phyloP scores from a whole-genome alignment of 306 rosid genomes.

The Trifolium pratense region DNA sequence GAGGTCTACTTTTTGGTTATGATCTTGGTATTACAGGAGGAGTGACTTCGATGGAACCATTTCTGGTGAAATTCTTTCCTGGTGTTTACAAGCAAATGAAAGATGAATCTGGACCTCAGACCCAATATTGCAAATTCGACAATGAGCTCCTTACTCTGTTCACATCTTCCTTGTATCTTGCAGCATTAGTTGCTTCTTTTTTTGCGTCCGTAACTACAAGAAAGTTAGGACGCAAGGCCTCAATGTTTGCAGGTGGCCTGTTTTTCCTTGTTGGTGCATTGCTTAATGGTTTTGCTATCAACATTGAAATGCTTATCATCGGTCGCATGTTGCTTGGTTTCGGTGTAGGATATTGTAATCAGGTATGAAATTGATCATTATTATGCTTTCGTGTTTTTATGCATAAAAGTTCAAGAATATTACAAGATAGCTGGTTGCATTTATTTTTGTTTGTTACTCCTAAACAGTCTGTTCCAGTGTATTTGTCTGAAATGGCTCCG shows the following conservation, averaged over 20 bases:
- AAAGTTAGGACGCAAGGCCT: conserved; percentile 19
- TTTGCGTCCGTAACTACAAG: conserved; percentile 39
- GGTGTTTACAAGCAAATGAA: not conserved
- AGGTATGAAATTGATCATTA: not conserved
- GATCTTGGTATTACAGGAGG: conserved; percentile 15
- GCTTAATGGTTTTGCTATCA: not conserved
- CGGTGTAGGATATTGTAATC: not conserved
- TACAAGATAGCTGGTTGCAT: not conserved
- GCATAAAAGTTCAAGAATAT: not conserved
- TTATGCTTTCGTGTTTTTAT: not conserved
- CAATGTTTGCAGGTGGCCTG: not conserved
- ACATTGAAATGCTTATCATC: too few relatives aligned
- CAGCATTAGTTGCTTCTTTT: conserved; percentile 27
- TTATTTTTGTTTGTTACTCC: not conserved
- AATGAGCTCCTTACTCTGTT: not conserved
- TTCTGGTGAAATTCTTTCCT: not conserved
- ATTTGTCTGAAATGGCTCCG: conserved; percentile 37
- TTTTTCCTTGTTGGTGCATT: not conserved
- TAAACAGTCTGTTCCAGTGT: conserved; percentile 38
- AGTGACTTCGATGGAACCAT: conserved; percentile 6
- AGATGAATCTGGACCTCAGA: not conserved
- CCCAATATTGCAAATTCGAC: not conserved
- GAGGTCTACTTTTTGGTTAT: conserved; percentile 27
- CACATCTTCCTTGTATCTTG: conserved; percentile 3
- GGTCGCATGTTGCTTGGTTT: not conserved